Base-by-base conservation (phyloP, 225 moss, liverwort and hornwort species). In the Polytrichum commune region DNA sequence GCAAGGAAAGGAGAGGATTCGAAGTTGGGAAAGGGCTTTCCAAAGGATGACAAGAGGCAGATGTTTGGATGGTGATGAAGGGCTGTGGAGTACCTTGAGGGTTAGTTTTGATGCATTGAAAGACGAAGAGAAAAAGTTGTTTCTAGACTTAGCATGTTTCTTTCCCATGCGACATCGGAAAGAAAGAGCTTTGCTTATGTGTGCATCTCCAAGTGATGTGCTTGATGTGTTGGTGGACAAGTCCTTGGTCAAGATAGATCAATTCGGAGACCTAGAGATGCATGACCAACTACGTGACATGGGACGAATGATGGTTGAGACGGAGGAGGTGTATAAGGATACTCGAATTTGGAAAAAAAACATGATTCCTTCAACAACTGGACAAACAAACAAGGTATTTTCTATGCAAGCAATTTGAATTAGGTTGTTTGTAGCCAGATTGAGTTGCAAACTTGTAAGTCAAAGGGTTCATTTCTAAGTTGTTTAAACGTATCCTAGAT, bases 1-100 rank as follows among this genome's bases (percentile, higher is more conserved):
- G 28, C 13, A 30, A 16, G 64, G 29, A 20, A 65, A 28, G 25
- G 25, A 65, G 30, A 28, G 25, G 27, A 16, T 65, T 27, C 64
- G 29, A 30, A 7, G 27, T 28, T 65, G 64, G 64, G 64, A 65
- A 25, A 4, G 13, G 7, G 64, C 64, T 28, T 65, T 65, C 16
- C 64, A 65, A 65, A 65, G 64, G 25, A 28, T 65, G 18, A 65
- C 32, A 65, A 65, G 19, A 13, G 64, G 28, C 2, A 65, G 29
- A 29, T 65, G 28, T 65, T 28, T 27, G 13, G 29, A 65, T 18
- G 64, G 64, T 30, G 29, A 65, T 30, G 29, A 65, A 19, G 64
- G 25, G 18, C 29, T 65, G 32, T 28, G 28, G 28, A 25, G 25
- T 65, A 65, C 5, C 16, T 65, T 65, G 64, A 65, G 19, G 20